These are phyloP conservation scores for Populus hybrid DNA, from an alignment of 441 rosid species.

Conservation along the genomic window DNA sequence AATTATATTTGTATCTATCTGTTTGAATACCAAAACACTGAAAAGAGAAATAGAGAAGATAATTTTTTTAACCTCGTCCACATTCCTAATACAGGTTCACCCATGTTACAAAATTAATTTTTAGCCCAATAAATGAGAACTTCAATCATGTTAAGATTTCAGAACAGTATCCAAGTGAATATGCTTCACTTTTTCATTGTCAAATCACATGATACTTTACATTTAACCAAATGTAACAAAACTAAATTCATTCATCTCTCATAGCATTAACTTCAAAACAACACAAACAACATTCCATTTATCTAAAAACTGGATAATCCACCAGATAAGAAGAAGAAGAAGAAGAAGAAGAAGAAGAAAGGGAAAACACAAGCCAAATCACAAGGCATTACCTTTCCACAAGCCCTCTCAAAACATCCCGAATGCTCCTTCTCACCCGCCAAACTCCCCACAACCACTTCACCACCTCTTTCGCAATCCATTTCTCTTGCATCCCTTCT, in stretches of 20 bases:
- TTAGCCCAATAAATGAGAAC: background rate
- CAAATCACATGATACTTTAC: background rate
- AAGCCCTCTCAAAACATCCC: conserved; percentile 25
- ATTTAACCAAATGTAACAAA: background rate
- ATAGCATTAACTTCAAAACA: background rate
- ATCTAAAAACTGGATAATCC: background rate
- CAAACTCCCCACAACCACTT: conserved; percentile 29
- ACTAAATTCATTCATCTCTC: background rate
- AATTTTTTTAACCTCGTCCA: background rate
- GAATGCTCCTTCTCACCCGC: conserved; percentile 30
- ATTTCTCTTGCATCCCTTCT: conserved; percentile 16
- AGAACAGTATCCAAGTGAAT: background rate
- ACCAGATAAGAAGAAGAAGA: background rate
- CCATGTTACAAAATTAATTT: background rate
- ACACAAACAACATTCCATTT: background rate
- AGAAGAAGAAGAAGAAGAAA: background rate
- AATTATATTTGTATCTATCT: background rate
- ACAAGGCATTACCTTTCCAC: conserved; percentile 34
- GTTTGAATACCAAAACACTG: background rate
- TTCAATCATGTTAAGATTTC: background rate
- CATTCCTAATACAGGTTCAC: background rate
- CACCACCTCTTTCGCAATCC: conserved; percentile 33
- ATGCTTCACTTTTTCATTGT: background rate
- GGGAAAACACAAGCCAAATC: background rate
- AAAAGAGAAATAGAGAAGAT: background rate